A percentile compares a stretch with the other conserved stretches of the same genome.
Evolutionary conservation across 495 filamentous ascomycete genomes (phyloP).

Genomic region (Trichoderma asperelloides): DNA sequence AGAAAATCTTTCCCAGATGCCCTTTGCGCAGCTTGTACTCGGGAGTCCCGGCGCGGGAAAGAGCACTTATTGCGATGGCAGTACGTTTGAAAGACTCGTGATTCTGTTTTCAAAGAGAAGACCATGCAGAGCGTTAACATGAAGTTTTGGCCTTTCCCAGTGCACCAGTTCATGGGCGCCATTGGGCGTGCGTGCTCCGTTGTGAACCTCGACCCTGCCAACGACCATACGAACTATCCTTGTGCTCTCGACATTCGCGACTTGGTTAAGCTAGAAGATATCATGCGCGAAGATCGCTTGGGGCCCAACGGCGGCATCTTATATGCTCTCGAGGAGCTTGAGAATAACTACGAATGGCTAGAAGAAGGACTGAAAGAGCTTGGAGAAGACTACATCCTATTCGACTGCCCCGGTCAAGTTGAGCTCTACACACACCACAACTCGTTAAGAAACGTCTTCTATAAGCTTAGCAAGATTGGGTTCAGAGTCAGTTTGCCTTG

Average conservation of each 20-base stretch:
- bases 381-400: conserved; percentile 85
- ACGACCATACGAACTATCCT: conserved; percentile 71
- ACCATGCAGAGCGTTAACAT: not conserved
- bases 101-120: not conserved
- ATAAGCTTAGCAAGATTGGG: conserved; percentile 78
- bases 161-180: conserved; percentile 94
- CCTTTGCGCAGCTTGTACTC: conserved; percentile 68
- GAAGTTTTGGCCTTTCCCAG: conserved; percentile 19
- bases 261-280: conserved; percentile 80
- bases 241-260: conserved; percentile 87
- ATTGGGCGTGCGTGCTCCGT: conserved; percentile 91
- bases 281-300: conserved; percentile 86
- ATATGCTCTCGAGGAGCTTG: conserved; percentile 91
- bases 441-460: conserved; percentile 84
- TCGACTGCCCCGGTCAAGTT: conserved; percentile 94
- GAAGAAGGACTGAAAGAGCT: conserved; percentile 67
- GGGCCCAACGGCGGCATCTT: conserved; percentile 89
- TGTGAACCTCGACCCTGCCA: conserved; percentile 94
- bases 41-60: conserved; percentile 92
- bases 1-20: conserved; percentile 22
- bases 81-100: conserved; percentile 27
- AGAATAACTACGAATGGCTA: conserved; percentile 85
- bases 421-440: conserved; percentile 93
- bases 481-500: conserved; percentile 60
- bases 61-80: conserved; percentile 95